These are phyloP conservation scores for Sporothrix curviconia DNA, from an alignment of 2,329 filamentous ascomycete species.

Conservation along the genomic window DNA sequence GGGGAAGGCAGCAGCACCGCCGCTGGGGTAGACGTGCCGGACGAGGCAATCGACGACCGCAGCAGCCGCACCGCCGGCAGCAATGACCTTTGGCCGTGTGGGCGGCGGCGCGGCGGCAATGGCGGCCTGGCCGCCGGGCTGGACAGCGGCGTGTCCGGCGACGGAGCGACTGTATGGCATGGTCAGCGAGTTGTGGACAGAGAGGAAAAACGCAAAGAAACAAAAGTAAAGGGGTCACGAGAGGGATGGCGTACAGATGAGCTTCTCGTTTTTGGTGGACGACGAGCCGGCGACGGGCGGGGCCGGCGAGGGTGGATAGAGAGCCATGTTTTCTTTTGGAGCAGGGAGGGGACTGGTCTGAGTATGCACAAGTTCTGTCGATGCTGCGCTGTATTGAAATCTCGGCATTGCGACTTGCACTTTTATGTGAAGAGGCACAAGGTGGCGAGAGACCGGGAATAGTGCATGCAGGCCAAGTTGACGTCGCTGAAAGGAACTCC, in stretches of 20 bases:
- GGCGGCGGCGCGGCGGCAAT: constrained; percentile 7
- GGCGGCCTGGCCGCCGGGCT: constrained; percentile 1
- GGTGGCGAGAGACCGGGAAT: background rate
- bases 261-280: constrained; percentile 15
- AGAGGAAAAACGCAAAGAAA: too few species aligned
- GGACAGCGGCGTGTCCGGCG: constrained; percentile 12
- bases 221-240: background rate
- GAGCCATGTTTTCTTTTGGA: constrained; percentile 14
- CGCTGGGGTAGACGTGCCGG: background rate
- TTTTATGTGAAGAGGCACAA: background rate
- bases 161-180: constrained; percentile 27
- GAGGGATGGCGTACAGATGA: constrained; percentile 15
- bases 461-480: background rate
- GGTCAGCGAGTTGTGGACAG: background rate
- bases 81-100: constrained; percentile 2
- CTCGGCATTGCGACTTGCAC: background rate
- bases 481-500: too few species aligned
- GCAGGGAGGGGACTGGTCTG: background rate
- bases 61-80: background rate
- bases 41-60: background rate
- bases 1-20: constrained; percentile 23
- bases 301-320: constrained; percentile 11
- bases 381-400: too few species aligned
- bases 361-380: background rate
- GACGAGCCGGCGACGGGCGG: background rate